These are phyloP conservation scores for Pichia eremophila DNA, from an alignment of 805 yeast species.

Conservation along the genomic window DNA sequence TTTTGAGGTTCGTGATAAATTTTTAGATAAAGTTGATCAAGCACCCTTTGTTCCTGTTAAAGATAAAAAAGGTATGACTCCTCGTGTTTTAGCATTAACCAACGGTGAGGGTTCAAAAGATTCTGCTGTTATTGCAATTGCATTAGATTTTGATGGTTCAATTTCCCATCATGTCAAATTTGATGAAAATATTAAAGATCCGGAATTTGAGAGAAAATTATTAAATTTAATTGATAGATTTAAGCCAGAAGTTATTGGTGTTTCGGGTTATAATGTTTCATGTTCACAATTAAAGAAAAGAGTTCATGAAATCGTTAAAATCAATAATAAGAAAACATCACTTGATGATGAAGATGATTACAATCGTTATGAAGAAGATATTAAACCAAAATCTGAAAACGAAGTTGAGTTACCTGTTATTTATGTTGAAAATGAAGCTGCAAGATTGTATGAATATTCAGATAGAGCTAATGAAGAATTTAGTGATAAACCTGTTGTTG, in stretches of 20 bases:
- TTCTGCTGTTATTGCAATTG: constrained; percentile 80
- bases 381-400: constrained; percentile 12
- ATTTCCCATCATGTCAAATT: constrained; percentile 70
- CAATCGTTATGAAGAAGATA: constrained; percentile 20
- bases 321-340: constrained; percentile 35
- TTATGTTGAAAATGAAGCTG: constrained; percentile 91
- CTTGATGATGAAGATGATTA: constrained; percentile 34
- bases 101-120: constrained; percentile 80
- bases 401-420: constrained; percentile 46
- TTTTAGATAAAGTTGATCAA: constrained; percentile 72
- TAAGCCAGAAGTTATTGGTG: constrained; percentile 83
- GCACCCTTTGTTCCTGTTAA: constrained; percentile 86
- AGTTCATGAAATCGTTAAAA: constrained; percentile 44
- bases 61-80: constrained; percentile 69
- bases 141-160: constrained; percentile 72
- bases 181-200: constrained; percentile 57
- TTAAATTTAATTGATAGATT: constrained; percentile 48
- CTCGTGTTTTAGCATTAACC: constrained; percentile 73
- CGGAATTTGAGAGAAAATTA: constrained; percentile 59
- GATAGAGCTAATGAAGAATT: constrained; percentile 67
- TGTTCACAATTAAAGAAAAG: constrained; percentile 53
- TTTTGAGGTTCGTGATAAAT: constrained; percentile 57
- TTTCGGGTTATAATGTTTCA: constrained; percentile 78
- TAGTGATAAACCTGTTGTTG: constrained; percentile 73
- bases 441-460: constrained; percentile 77